Evolutionary conservation across 179 eudicot species (phyloP), one percentile per base, ranked within the genome.

Genomic region (Beta corolliflora): DNA sequence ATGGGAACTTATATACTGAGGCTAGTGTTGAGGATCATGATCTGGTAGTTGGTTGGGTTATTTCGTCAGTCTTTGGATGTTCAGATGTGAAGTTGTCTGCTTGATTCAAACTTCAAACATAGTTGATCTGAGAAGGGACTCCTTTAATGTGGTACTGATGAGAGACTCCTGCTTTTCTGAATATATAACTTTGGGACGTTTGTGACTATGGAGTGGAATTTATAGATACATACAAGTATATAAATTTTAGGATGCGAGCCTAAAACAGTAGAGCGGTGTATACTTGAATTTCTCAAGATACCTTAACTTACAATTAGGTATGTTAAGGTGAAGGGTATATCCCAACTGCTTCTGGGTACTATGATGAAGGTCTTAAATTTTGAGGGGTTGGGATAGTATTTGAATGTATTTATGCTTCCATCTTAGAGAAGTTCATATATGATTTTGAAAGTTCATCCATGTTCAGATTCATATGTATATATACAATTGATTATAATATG

Each of bases 1-100:
- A 76, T 25, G 55, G 48, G 78, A 45, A 75, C 36, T 83, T 50
- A 48, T 45, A 59, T 29, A 29, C 64, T n/a, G n/a, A n/a, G n/a
- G n/a, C n/a, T n/a, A n/a, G n/a, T n/a, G n/a, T n/a, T n/a, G n/a
- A n/a, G n/a, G 65, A 77, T 60, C 52, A 59, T 56, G 50, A n/a
- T n/a, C n/a, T n/a, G n/a, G 11, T 25, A 55, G n/a, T n/a, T n/a
- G n/a, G n/a, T n/a, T n/a, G n/a, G n/a, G n/a, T n/a, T n/a, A n/a
- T n/a, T n/a, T n/a, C n/a, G 21, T 45, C n/a, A 21, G 52, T 45
- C n/a, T 66, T 53, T 41, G 50, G 63, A 9, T 50, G 77, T 41
- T 25, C 58, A 19, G 2, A 21, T 15, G 53, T 66, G 13, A 13
- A n/a, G 64, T 54, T 53, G n/a, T 54, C 25, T 53, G 15, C 75